Evolutionary conservation across 192 early-diverging fungal species (phyloP).

Genomic region (Glomus cerebriforme): DNA sequence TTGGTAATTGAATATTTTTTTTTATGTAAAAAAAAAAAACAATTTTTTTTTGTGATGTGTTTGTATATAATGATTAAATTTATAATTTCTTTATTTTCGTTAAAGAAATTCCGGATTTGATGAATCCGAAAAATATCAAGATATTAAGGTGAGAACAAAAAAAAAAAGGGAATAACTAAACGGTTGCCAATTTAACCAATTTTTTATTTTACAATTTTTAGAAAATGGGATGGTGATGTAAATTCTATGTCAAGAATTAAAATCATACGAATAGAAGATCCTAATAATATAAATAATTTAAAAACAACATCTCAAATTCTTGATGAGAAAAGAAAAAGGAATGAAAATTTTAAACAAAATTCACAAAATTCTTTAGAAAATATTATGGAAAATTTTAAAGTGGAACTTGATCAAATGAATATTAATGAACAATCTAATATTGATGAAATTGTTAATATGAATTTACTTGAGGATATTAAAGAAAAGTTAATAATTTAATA

Average conservation of each 20-base stretch:
- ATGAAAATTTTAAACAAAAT: neutral
- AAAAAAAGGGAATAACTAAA: neutral
- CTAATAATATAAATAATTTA: slow-evolving; percentile 1
- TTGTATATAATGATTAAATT: slow-evolving; percentile 13
- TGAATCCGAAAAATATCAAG: slow-evolving; percentile 54
- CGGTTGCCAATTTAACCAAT: neutral
- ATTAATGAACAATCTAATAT: neutral
- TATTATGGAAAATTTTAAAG: neutral
- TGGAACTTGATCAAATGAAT: neutral
- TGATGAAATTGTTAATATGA: neutral
- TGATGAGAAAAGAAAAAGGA: neutral
- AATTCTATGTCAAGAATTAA: slow-evolving; percentile 53
- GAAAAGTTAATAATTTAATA: neutral
- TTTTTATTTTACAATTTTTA: slow-evolving; percentile 22
- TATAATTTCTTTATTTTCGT: neutral
- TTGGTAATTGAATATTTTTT: slow-evolving; percentile 42
- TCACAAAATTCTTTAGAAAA: neutral
- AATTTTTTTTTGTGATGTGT: neutral
- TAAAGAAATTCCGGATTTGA: slow-evolving; percentile 58
- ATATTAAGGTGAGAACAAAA: slow-evolving; percentile 29
- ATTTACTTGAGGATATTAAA: neutral
- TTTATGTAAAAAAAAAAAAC: neutral
- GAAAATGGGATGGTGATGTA: slow-evolving; percentile 58
- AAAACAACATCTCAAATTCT: neutral
- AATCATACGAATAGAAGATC: slow-evolving; percentile 43